Evolutionary conservation across 805 yeast species (phyloP).

Genomic region (Candida loeiensis): DNA sequence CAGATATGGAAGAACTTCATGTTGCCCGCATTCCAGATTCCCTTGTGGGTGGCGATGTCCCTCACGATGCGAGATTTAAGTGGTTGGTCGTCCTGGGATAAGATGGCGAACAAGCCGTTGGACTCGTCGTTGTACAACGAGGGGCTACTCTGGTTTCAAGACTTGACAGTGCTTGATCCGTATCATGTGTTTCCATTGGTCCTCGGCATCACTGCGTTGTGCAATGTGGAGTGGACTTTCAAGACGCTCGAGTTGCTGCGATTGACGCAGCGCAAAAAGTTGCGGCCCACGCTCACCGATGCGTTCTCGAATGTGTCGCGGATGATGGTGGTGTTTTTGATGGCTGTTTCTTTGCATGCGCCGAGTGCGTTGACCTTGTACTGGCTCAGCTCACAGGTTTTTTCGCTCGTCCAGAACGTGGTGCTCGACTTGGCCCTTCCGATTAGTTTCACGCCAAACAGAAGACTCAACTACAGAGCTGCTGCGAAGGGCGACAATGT

Average conservation of each 20-base stretch:
- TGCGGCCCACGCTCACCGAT: constrained; percentile 57
- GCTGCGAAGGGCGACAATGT: constrained; percentile 8
- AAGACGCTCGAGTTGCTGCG: constrained; percentile 55
- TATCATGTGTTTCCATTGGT: constrained; percentile 62
- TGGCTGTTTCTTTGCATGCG: constrained; percentile 82
- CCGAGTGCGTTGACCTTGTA: constrained; percentile 80
- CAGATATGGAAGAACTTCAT: constrained; percentile 78
- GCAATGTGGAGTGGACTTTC: constrained; percentile 81
- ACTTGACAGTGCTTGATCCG: constrained; percentile 60
- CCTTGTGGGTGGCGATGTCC: constrained; percentile 80
- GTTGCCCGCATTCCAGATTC: constrained; percentile 79
- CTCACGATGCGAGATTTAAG: constrained; percentile 70
- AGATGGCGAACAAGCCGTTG: constrained; percentile 41
- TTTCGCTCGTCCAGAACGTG: constrained; percentile 72
- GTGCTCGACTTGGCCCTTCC: constrained; percentile 67
- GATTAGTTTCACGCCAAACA: constrained; percentile 46
- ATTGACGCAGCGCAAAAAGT: constrained; percentile 37
- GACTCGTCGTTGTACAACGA: constrained; percentile 50
- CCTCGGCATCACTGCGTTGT: constrained; percentile 66
- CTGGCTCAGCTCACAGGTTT: constrained; percentile 85
- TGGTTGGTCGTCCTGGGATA: constrained; percentile 56
- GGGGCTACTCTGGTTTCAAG: constrained; percentile 59
- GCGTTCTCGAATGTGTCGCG: constrained; percentile 69
- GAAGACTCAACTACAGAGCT: constrained; percentile 22
- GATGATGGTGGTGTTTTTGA: constrained; percentile 70